Conservation (phyloP, 2,329 filamentous ascomycete species). For the Bimuria novae-zelandiae region DNA sequence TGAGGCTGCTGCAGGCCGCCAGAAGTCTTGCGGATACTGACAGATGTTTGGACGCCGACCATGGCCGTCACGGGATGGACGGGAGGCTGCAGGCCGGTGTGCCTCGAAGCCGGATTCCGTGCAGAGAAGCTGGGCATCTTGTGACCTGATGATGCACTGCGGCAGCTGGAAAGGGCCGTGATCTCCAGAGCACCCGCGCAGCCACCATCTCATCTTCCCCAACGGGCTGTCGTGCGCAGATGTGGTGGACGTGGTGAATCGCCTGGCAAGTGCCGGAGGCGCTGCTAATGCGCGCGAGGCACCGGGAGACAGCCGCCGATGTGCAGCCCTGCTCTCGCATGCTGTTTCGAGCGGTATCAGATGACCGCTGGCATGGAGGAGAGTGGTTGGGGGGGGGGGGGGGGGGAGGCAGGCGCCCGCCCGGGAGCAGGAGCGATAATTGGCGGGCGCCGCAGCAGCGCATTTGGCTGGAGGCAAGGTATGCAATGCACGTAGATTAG, state of each 20-base stretch:
- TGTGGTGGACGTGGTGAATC: constrained; percentile 34
- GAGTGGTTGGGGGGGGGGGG: constrained; percentile 22
- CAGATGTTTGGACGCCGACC: constrained; percentile 33
- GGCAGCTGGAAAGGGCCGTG: constrained; percentile 26
- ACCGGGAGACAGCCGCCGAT: constrained; percentile 30
- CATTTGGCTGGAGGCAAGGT: constrained; percentile 35
- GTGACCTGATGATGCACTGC: constrained; percentile 35
- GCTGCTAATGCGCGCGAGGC: constrained; percentile 29
- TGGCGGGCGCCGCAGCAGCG: constrained; percentile 21
- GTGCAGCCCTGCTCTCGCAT: constrained; percentile 24
- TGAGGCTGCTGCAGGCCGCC: constrained; percentile 42
- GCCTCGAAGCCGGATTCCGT: constrained; percentile 36
- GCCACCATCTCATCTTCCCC: constrained; percentile 43
- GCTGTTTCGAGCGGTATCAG: constrained; percentile 34
- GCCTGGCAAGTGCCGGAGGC: constrained; percentile 32
- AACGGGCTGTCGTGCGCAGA: constrained; percentile 43
- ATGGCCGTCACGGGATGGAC: constrained; percentile 37
- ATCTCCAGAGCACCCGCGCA: constrained; percentile 34
- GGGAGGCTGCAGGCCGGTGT: constrained; percentile 45
- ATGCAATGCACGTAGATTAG: constrained; percentile 36
- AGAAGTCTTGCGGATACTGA: constrained; percentile 33
- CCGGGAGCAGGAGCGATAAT: constrained; percentile 21
- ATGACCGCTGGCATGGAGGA: constrained; percentile 34
- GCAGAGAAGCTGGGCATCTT: constrained; percentile 36
- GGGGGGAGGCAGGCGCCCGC: constrained; percentile 33